Base-by-base conservation (phyloP, 345 rosid genomes). In the Arabidopsis thaliana region DNA sequence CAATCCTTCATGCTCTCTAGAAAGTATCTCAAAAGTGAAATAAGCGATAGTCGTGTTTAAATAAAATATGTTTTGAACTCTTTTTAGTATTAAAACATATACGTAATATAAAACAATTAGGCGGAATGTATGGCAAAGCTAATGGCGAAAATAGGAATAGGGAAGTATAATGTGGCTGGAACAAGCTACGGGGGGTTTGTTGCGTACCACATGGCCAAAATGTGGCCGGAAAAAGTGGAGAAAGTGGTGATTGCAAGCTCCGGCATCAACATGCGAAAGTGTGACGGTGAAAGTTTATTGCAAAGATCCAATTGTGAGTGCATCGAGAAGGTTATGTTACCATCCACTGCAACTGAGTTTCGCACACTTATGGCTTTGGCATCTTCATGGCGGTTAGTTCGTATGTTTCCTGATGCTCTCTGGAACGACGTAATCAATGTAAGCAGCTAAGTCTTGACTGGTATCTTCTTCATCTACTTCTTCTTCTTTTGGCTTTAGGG, bases 161-260 rank as follows among this genome's bases (percentile, higher is more conserved):
- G 73, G 48, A 85, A 78, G 80, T 94, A 75, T 33, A 73, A 79
- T 24, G 80, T 94, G 1, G 69, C 83, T 68, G 97, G 98, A 20
- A 94, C 97, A 7, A 94, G 98, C 80, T 93, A 93, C 40, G 98
- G 98, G 0, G 98, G 98, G 37, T 84, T 94, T 42, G 96, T 94
- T 44, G 88, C 96, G n/a, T 90, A 88, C 79, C 85, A 86, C 22
- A 30, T 90, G 87, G 98, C 95, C 12, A 87, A 55, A 74, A 69
- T 84, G 93, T 76, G 74, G 82, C 93, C 96, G 12, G 85, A 85
- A 42, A 90, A 77, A 78, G 91, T 91, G 55, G 89, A 80, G 58
- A 94, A 86, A 80, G 97, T 91, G 72, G 93, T 91, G 75, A 69
- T 93, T 0, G 98, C 96, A 6, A 93, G 96, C 82, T 91, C 94